Evolutionary conservation across 1,284 basidiomycete species (phyloP).

Genomic region (Pascua guehoae): DNA sequence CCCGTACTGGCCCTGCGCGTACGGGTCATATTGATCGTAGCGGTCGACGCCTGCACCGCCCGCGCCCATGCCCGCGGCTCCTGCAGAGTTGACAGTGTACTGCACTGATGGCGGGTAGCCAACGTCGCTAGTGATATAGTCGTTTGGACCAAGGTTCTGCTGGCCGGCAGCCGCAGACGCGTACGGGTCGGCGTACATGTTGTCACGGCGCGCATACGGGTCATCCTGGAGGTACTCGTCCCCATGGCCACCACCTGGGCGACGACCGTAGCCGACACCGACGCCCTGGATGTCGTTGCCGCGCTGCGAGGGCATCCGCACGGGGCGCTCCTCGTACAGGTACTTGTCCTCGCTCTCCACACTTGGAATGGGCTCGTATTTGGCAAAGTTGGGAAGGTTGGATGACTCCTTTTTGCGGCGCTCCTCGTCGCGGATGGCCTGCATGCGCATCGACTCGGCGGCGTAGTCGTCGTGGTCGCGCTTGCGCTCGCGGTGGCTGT

Average conservation of each 20-base stretch:
- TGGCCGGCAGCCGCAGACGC: conserved; percentile 16
- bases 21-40: conserved; percentile 12
- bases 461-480: conserved; percentile 28
- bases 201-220: background rate
- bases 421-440: conserved; percentile 40
- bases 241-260: background rate
- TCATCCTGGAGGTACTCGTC: background rate
- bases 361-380: conserved; percentile 33
- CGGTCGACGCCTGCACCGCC: conserved; percentile 32
- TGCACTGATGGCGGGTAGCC: too few relatives aligned
- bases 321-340: conserved; percentile 26
- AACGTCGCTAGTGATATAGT: too few relatives aligned
- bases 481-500: conserved; percentile 25
- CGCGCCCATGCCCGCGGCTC: conserved; percentile 31
- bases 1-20: conserved; percentile 11
- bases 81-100: conserved; percentile 11
- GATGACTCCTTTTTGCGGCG: conserved; percentile 35
- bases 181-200: conserved; percentile 8
- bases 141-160: background rate
- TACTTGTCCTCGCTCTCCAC: conserved; percentile 39
- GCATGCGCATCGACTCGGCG: conserved; percentile 29
- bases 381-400: conserved; percentile 38
- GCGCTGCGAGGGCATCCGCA: conserved; percentile 2
- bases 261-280: conserved; percentile 30
- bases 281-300: conserved; percentile 35